Evolutionary conservation across 2,329 filamentous ascomycete genomes (phyloP).

Genomic region (Lachnum nothofagi): DNA sequence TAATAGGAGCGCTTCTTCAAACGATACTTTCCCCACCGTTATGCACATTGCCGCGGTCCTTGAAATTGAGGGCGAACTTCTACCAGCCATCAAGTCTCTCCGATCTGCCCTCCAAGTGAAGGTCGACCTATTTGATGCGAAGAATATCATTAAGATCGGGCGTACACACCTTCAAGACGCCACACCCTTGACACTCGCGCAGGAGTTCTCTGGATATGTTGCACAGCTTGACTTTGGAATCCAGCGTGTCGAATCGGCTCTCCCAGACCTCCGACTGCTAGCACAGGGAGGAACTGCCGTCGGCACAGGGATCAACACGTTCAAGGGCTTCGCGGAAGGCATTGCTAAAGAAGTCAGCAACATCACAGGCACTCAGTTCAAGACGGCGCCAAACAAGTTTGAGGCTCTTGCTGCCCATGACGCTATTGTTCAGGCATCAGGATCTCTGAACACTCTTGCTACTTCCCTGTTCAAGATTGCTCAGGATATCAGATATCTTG

Average conservation of each 20-base stretch:
- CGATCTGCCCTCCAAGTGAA: slow-evolving; percentile 82
- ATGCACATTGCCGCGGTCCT: slow-evolving; percentile 99
- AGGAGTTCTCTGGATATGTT: slow-evolving; percentile 97
- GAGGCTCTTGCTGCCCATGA: slow-evolving; percentile 95
- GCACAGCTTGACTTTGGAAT: slow-evolving; percentile 89
- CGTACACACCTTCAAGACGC: slow-evolving; percentile 96
- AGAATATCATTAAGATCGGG: slow-evolving; percentile 97
- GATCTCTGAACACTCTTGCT: slow-evolving; percentile 88
- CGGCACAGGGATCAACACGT: slow-evolving; percentile 96
- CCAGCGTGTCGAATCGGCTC: slow-evolving; percentile 73
- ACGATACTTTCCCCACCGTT: slow-evolving; percentile 98
- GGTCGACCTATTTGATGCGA: slow-evolving; percentile 76
- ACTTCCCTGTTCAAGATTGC: slow-evolving; percentile 94
- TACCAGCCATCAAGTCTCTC: slow-evolving; percentile 77
- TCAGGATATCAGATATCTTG: slow-evolving; percentile 95
- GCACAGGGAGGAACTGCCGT: slow-evolving; percentile 96
- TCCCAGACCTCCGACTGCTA: slow-evolving; percentile 79
- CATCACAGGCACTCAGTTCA: slow-evolving; percentile 89
- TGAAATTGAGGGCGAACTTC: slow-evolving; percentile 78
- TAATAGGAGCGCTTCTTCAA: slow-evolving; percentile 97
- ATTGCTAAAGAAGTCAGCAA: slow-evolving; percentile 86
- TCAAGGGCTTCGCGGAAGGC: slow-evolving; percentile 88
- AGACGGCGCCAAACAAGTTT: slow-evolving; percentile 98
- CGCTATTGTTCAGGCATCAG: slow-evolving; percentile 88
- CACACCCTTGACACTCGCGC: slow-evolving; percentile 87